Percentiles rank a stretch among this genome's conserved stretches.
Conservation (phyloP, 495 filamentous ascomycete genomes). For the Daldinia childiae region DNA sequence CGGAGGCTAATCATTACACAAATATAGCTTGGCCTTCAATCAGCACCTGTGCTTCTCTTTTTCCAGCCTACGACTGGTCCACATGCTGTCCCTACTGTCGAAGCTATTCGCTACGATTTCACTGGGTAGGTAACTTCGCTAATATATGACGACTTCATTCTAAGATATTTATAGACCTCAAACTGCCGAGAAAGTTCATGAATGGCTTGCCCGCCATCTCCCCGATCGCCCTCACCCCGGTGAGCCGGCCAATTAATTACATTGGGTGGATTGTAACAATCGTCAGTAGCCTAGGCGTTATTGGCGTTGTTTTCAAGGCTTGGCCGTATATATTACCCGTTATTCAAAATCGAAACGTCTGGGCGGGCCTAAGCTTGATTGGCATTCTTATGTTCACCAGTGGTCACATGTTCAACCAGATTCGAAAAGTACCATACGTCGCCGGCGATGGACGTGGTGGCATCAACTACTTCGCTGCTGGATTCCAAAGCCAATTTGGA, state of each 20-base stretch:
- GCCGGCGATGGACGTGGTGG: conserved; percentile 85
- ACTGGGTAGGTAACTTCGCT: conserved; percentile 68
- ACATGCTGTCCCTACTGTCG: conserved; percentile 71
- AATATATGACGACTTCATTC: conserved; percentile 3
- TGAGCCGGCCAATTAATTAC: conserved; percentile 90
- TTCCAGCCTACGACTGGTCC: conserved; percentile 92
- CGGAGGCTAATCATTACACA: conserved; percentile 20
- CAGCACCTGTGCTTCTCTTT: conserved; percentile 86
- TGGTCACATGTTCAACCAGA: conserved; percentile 99
- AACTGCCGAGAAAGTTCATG: conserved; percentile 78
- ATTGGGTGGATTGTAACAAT: conserved; percentile 72
- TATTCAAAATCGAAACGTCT: conserved; percentile 89
- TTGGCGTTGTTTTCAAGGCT: conserved; percentile 76
- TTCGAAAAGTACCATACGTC: conserved; percentile 96
- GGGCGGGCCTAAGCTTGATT: conserved; percentile 91
- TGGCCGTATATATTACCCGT: conserved; percentile 86
- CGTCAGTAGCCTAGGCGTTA: conserved; percentile 70
- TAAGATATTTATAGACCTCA: conserved; percentile 64
- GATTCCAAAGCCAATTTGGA: conserved; percentile 95
- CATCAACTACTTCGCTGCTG: conserved; percentile 89
- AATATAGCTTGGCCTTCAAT: conserved; percentile 86
- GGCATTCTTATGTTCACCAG: conserved; percentile 92
- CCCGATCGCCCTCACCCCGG: conserved; percentile 77
- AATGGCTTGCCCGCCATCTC: conserved; percentile 81
- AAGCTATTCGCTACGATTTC: conserved; percentile 88